Percentiles rank a stretch among this genome's conserved stretches.
These are phyloP conservation scores for Avena eriantha DNA, from an alignment of 176 grass and related monocot species.

Conservation along the genomic window DNA sequence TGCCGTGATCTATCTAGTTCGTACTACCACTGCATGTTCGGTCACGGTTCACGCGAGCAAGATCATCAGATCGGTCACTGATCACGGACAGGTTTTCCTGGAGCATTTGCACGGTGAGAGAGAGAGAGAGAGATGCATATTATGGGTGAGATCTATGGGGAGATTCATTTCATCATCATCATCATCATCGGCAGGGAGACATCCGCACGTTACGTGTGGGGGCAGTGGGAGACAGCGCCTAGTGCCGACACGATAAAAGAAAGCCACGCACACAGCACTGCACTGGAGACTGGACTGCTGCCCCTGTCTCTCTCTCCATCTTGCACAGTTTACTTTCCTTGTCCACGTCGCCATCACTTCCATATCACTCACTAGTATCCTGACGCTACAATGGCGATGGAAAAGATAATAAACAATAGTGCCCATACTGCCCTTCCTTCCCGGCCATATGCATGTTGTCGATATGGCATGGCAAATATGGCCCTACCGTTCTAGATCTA, in stretches of 20 bases:
- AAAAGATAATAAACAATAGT: background rate
- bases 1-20: background rate
- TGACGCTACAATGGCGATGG: constrained; percentile 27
- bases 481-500: constrained; percentile 27
- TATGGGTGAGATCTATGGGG: constrained; percentile 35
- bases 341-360: constrained; percentile 60
- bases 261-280: constrained; percentile 29
- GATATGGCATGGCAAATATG: background rate
- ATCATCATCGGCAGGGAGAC: constrained; percentile 11
- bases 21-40: background rate
- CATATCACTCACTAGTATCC: constrained; percentile 28
- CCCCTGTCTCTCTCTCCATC: background rate
- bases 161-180: background rate
- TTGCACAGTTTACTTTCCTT: constrained; percentile 45
- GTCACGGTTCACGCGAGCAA: background rate
- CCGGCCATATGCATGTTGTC: background rate
- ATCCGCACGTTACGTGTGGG: constrained; percentile 61
- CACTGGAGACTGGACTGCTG: background rate
- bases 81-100: background rate
- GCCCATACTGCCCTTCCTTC: constrained; percentile 24
- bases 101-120: background rate
- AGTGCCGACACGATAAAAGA: constrained; percentile 76
- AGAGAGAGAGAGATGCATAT: background rate
- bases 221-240: constrained; percentile 52
- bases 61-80: background rate